Evolutionary conservation across 2,329 filamentous ascomycete genomes (phyloP).

Genomic region (Neofusicoccum kwambonambiense): DNA sequence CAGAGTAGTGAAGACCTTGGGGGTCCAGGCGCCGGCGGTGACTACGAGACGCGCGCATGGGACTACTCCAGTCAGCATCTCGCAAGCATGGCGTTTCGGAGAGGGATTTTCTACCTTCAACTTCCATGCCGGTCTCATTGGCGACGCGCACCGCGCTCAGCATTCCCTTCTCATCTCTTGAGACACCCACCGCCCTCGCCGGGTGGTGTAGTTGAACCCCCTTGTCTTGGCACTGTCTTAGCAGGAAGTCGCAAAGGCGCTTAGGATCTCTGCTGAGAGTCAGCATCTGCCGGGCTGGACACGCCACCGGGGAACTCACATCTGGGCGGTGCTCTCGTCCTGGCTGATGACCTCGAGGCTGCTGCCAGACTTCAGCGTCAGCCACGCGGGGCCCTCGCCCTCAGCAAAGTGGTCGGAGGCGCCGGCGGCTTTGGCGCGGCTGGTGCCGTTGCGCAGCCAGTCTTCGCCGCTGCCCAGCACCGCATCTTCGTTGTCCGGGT

Average conservation of each 20-base stretch:
- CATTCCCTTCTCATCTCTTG: slow-evolving; percentile 50
- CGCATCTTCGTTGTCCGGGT: slow-evolving; percentile 37
- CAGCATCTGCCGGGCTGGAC: not conserved
- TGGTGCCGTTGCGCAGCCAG: slow-evolving; percentile 66
- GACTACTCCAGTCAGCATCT: slow-evolving; percentile 39
- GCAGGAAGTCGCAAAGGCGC: slow-evolving; percentile 64
- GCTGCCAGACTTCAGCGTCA: slow-evolving; percentile 56
- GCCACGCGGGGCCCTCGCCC: slow-evolving; percentile 55
- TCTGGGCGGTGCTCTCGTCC: slow-evolving; percentile 61
- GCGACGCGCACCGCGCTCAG: slow-evolving; percentile 56
- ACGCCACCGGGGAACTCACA: slow-evolving; percentile 47
- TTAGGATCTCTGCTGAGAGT: slow-evolving; percentile 58
- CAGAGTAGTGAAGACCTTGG: slow-evolving; percentile 61
- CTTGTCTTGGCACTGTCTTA: slow-evolving; percentile 55
- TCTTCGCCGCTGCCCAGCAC: slow-evolving; percentile 55
- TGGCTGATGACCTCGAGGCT: slow-evolving; percentile 61
- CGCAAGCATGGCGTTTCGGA: not conserved
- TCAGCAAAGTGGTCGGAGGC: slow-evolving; percentile 29
- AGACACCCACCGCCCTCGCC: slow-evolving; percentile 54
- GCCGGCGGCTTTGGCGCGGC: slow-evolving; percentile 56
- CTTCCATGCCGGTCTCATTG: slow-evolving; percentile 45
- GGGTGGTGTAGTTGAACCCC: slow-evolving; percentile 69
- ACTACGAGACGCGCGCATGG: slow-evolving; percentile 66
- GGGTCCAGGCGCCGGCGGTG: slow-evolving; percentile 70
- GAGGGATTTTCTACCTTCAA: slow-evolving; percentile 32